Evolutionary conservation across 148 eudicot species (phyloP), one percentile per base, ranked within the genome.

Genomic region (Linanthus parryae): DNA sequence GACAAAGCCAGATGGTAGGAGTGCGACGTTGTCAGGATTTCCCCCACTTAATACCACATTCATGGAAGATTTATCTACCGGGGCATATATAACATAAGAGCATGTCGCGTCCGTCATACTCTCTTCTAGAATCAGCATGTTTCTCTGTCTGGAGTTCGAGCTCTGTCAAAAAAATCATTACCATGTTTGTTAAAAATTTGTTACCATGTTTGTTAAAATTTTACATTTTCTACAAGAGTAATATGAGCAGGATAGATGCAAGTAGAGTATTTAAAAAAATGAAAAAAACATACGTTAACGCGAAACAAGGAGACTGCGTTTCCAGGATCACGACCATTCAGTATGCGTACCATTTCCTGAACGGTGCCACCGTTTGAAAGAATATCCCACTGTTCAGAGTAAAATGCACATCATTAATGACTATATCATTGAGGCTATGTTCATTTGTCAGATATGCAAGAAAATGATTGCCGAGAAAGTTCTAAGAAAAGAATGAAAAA

Each of bases 91-190:
- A 1, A 94, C 99, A 19, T 88, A 94, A 2, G 96, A 88, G 30
- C 96, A 95, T 2, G 99, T 94, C 35, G 82, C 33, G 47, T 94
- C 99, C 0, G 85, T 80, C 71, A 85, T 68, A 46, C 99, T 94
- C 76, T 94, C 99, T 69, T 94, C 96, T 7, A 94, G 76, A 56
- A 94, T 94, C 47, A 94, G 81, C 99, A 94, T 94, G 71, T 94
- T 94, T 82, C 96, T 94, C 25, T 88, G 99, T 73, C 96, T 94
- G 23, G 99, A 94, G 55, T 94, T 94, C 25, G 91, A 86, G 28
- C 96, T 94, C 99, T 94, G 67, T 72, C 11, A n/a, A n/a, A n/a
- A n/a, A n/a, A n/a, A n/a, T n/a, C n/a, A n/a, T n/a, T n/a, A n/a
- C n/a, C n/a, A n/a, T n/a, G n/a, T n/a, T n/a, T n/a, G n/a, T n/a